These are phyloP conservation scores for Myxozyma vanderwaltii DNA, from an alignment of 805 yeast species.

Conservation along the genomic window DNA sequence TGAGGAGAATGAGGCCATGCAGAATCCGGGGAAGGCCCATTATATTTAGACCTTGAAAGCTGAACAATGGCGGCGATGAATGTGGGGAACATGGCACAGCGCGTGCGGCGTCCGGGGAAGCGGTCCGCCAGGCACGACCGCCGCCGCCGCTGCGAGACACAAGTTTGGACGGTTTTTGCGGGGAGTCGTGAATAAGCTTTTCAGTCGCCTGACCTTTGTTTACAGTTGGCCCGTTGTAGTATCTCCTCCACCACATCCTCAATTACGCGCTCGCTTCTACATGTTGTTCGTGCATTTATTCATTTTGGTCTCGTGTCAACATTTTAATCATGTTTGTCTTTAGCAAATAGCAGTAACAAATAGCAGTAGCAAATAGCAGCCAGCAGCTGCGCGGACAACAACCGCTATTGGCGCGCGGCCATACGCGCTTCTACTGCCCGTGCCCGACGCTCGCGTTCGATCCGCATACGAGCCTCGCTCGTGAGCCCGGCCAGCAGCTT, in stretches of 20 bases:
- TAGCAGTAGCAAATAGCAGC: no score
- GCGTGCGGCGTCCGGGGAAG: neutral
- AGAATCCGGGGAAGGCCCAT: neutral
- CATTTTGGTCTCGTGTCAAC: no score
- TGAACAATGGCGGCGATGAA: neutral
- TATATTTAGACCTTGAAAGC: neutral
- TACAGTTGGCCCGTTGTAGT: neutral
- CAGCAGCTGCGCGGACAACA: no score
- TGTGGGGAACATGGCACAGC: neutral
- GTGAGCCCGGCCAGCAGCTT: conserved; percentile 53
- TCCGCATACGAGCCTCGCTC: conserved; percentile 70
- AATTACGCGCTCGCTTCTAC: neutral
- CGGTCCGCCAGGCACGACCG: neutral
- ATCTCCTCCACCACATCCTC: neutral
- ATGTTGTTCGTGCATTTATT: no score
- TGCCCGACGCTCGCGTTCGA: conserved; percentile 94
- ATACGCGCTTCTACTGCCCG: conserved; percentile 91
- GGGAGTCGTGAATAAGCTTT: neutral
- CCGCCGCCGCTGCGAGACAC: neutral
- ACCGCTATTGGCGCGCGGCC: neutral
- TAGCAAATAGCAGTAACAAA: no score
- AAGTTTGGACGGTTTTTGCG: neutral
- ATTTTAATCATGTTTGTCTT: no score
- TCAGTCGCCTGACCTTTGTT: no score
- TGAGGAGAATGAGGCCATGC: neutral